Base-by-base conservation (phyloP, 192 early-diverging fungal genomes). In the Coemansia sp. region DNA sequence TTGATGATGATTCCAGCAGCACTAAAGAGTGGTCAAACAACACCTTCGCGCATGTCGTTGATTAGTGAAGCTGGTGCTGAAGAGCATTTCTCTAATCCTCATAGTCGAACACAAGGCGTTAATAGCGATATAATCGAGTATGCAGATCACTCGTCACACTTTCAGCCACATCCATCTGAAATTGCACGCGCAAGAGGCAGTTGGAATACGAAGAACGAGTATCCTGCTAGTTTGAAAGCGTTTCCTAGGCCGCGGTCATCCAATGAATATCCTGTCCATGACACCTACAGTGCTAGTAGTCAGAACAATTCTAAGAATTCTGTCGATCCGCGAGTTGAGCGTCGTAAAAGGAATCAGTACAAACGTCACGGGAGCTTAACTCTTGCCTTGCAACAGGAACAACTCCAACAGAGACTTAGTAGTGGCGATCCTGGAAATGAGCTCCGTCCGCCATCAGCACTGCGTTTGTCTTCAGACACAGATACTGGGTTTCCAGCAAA, bases 361-460 rank as follows among this genome's bases (percentile, higher is more conserved):
- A 80, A 80, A 54, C 59, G 77, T 4, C 71, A 80, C 44, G 77
- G 77, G 30, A 80, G 77, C 30, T 44, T 80, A 32, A 80, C 71
- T 2, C 56, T 80, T 54, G 77, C 77, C 2, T 71, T 54, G 64
- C 73, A 76, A 28, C 63, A 65, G 54, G 19, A 65, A 9, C 44
- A 65, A 22, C 23, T 56, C 27, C 63, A 55, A 49, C 67, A 69
- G 49, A 44, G 67, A 23, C 28, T 60, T n/a, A 60, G 66, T 4
- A 30, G 62, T 9, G 38, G 48, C 51, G 47, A 24, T 31, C n/a
- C 23, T 3, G 34, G 19, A 26, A 56, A 38, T 9, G 34, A 38
- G 10, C 10, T 12, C 8, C 10, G 10, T 38, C 6, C 34, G 10
- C 6, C 34, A 38, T 38, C 34, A 38, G 34, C 8, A 12, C 34